Percentiles rank a stretch among this genome's conserved stretches.
Conservation (phyloP, 495 filamentous ascomycete genomes). For the Rhypophila decipiens region DNA sequence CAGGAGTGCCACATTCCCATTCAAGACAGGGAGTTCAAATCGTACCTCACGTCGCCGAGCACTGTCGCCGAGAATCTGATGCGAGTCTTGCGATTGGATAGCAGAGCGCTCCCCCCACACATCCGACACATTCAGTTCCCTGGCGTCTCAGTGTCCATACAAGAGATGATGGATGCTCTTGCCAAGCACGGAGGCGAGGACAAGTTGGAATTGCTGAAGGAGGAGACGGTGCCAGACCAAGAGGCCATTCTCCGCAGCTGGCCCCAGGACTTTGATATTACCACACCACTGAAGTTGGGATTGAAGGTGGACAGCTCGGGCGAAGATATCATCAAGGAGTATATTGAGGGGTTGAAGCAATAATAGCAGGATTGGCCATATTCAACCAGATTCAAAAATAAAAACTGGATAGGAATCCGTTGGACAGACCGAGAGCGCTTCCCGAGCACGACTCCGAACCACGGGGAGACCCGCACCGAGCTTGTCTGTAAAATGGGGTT, state of each 20-base stretch:
- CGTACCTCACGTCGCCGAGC: constrained; percentile 63
- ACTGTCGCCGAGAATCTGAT: constrained; percentile 67
- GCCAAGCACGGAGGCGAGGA: constrained; percentile 65
- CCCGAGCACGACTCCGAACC: no score
- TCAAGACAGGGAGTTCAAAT: constrained; percentile 49
- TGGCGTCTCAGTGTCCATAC: constrained; percentile 62
- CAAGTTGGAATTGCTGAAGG: constrained; percentile 54
- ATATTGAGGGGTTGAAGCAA: constrained; percentile 30
- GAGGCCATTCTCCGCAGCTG: constrained; percentile 71
- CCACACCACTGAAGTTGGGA: constrained; percentile 51
- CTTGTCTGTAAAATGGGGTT: no score
- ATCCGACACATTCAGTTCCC: constrained; percentile 66
- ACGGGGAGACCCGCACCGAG: no score
- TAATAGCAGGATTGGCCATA: no score
- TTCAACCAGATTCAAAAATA: no score
- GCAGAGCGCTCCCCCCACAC: constrained; percentile 47
- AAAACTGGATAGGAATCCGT: no score
- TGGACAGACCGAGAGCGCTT: no score
- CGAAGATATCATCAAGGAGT: constrained; percentile 31
- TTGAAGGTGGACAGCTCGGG: constrained; percentile 47
- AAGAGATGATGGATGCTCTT: constrained; percentile 71
- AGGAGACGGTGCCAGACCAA: constrained; percentile 57
- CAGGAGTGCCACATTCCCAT: constrained; percentile 59
- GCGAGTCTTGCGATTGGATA: constrained; percentile 51
- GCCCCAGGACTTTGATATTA: constrained; percentile 61